phyloP scores from a whole-genome alignment of 176 grass and related monocot species.

The Carex scoparia region DNA sequence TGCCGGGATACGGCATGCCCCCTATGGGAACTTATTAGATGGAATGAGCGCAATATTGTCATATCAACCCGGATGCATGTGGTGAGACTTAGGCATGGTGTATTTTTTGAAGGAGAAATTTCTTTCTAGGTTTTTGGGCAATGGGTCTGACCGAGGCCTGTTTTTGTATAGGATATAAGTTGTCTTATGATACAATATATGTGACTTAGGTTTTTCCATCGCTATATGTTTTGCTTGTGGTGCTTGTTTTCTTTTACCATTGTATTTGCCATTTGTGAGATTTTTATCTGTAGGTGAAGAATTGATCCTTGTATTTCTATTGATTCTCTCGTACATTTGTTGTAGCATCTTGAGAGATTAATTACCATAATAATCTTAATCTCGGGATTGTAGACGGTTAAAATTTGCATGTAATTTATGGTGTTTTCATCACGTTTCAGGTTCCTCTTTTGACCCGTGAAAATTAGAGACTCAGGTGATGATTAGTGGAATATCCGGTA shows the following conservation, averaged over 20 bases:
- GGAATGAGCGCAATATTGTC: not conserved
- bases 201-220: constrained; percentile 18
- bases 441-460: not conserved
- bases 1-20: constrained; percentile 61
- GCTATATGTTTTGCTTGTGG: constrained; percentile 1
- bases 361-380: constrained; percentile 18
- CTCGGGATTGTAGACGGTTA: not conserved
- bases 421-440: not conserved
- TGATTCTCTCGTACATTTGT: constrained; percentile 1
- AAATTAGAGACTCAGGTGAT: not conserved
- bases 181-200: constrained; percentile 12
- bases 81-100: not conserved
- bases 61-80: not conserved
- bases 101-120: constrained; percentile 5
- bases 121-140: not conserved
- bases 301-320: constrained; percentile 11
- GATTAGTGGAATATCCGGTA: not conserved
- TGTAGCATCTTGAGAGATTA: constrained; percentile 5
- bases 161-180: constrained; percentile 22
- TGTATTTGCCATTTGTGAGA: constrained; percentile 21
- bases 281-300: not conserved
- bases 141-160: not conserved
- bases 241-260: constrained; percentile 13
- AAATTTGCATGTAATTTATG: constrained; percentile 1
- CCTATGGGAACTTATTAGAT: constrained; percentile 71